These are phyloP conservation scores for Cutaneotrichosporon sp. DNA, from an alignment of 1,284 basidiomycete genomes.

Conservation along the genomic window DNA sequence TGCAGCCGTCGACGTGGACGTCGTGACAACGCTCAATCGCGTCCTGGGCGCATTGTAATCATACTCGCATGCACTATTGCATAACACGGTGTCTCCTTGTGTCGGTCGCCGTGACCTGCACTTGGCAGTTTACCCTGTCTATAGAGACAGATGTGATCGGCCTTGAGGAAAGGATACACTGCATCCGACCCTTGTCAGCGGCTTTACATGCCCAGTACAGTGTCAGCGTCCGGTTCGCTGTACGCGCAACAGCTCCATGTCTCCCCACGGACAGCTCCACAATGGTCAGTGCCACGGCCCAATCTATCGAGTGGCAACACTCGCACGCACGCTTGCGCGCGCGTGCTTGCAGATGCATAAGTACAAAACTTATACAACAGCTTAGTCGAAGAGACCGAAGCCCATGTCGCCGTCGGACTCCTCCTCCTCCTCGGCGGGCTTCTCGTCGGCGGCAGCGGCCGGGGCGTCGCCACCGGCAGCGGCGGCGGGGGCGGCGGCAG, in stretches of 20 bases:
- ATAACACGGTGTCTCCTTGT: no score
- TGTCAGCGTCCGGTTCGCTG: no score
- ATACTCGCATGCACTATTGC: neutral
- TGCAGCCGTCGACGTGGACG: neutral
- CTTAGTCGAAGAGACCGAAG: slow-evolving; percentile 84
- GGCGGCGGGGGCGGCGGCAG: slow-evolving; percentile 65
- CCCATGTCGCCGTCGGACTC: slow-evolving; percentile 55
- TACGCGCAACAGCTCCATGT: no score
- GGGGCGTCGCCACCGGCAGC: slow-evolving; percentile 55
- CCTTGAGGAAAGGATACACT: no score
- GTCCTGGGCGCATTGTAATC: neutral
- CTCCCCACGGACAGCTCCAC: no score
- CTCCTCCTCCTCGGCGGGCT: slow-evolving; percentile 68
- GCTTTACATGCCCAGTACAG: no score
- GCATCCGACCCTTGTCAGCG: no score
- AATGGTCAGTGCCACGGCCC: no score
- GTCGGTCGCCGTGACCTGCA: no score
- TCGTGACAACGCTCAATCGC: neutral
- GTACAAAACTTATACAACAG: slow-evolving; percentile 19
- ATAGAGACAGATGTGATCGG: no score
- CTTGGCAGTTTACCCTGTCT: no score
- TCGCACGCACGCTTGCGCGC: no score
- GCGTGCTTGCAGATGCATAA: neutral
- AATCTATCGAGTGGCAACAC: neutral
- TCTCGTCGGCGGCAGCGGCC: slow-evolving; percentile 54